Evolutionary conservation across 164 flowering plant species (phyloP), one percentile per base, ranked within the genome.

Genomic region (Vitis amurensis): DNA sequence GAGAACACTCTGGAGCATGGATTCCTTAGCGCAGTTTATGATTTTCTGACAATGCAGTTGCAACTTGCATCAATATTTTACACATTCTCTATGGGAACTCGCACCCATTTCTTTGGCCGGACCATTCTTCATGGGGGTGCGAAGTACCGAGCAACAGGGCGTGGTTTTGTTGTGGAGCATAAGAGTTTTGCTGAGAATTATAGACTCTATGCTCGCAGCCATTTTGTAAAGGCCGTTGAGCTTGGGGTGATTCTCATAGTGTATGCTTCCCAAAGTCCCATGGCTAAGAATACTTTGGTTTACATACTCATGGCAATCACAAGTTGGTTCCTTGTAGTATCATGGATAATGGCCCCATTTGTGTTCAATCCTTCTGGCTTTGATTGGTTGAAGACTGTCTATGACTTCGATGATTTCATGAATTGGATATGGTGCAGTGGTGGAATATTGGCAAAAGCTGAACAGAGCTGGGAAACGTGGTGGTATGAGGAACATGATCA

Each of bases 101-200:
- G 89, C 8, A 80, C 86, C 29, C 99, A 95, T 72, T 95, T 53
- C 79, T 95, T 95, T 71, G 99, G 98, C 44, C 87, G 97, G 55
- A 95, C 99, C 29, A 85, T 95, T 71, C 97, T 95, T 68, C 99
- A 93, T 72, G 99, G 99, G 1, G 98, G 99, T 73, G 99, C 99
- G 7, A 93, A 91, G 81, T 95, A 93, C 75, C 82, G 98, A 64
- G 94, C 97, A n/a, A 91, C 99, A 12, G 99, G 99, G 6, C 93
- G 97, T 59, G 98, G 99, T 29, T 94, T 94, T 78, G 98, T 92
- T 63, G 99, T 95, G 68, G 79, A 85, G 79, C 97, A 91, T 67
- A 93, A 91, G 83, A 89, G 87, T 72, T 95, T 95, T 77, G 81
- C 94, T 19, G 99, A 93, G 80, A 95, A 91, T 68, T 95, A 95